Conservation (phyloP, 176 grass and related monocot genomes). For the Coix lacrymajobi region DNA sequence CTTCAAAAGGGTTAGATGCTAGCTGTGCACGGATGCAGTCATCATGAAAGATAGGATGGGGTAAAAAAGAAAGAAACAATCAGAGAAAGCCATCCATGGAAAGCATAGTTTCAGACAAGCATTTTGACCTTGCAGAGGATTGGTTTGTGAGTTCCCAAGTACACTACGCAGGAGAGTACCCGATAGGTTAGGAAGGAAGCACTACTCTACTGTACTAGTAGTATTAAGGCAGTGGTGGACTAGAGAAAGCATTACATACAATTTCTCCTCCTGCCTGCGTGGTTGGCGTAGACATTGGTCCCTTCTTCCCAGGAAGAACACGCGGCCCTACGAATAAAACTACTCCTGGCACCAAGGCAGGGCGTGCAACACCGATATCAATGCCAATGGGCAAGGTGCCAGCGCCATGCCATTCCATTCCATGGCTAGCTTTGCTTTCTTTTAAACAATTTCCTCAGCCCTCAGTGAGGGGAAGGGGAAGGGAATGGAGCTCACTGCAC, state of each 20-base stretch:
- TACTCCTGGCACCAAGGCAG: slow-evolving; percentile 32
- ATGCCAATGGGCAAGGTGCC: slow-evolving; percentile 24
- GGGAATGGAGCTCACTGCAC: slow-evolving; percentile 5
- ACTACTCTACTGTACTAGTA: neutral
- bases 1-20: too few species aligned
- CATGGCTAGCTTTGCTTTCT: too few species aligned
- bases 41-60: too few species aligned
- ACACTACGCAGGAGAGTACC: too few species aligned
- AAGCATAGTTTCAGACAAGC: neutral
- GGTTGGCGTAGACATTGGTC: slow-evolving; percentile 35
- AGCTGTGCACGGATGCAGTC: too few species aligned
- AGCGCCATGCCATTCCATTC: neutral
- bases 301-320: slow-evolving; percentile 46
- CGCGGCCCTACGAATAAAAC: slow-evolving; percentile 34
- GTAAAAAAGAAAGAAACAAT: too few species aligned
- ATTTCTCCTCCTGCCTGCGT: slow-evolving; percentile 1
- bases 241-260: slow-evolving; percentile 19
- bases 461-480: neutral
- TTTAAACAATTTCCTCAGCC: neutral
- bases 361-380: slow-evolving; percentile 12
- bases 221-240: slow-evolving; percentile 5
- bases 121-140: slow-evolving; percentile 27
- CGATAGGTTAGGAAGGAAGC: neutral
- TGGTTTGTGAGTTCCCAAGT: slow-evolving; percentile 28
- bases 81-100: too few species aligned